Percentiles rank a stretch among this genome's conserved stretches.
phyloP scores from a whole-genome alignment of 805 yeast species.

The Lipomyces spencermartinsiae region DNA sequence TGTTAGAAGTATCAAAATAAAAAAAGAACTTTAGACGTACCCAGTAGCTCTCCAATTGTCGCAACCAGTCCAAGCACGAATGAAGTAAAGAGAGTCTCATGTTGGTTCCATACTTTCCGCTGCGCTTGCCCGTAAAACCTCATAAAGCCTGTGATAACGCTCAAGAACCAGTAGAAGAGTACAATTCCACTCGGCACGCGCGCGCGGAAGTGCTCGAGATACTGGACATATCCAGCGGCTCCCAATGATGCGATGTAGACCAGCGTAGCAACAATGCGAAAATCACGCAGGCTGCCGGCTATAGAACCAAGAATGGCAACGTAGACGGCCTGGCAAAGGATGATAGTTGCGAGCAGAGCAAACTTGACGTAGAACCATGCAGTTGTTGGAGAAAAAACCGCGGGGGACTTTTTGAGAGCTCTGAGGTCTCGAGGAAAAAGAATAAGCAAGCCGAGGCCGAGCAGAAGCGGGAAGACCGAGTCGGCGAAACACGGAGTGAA shows the following conservation, averaged over 20 bases:
- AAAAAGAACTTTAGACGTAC: slow-evolving; percentile 8
- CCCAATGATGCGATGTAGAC: slow-evolving; percentile 52
- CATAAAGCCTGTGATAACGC: slow-evolving; percentile 43
- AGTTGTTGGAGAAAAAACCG: slow-evolving; percentile 7
- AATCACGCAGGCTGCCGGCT: slow-evolving; percentile 44
- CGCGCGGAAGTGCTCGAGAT: slow-evolving; percentile 71
- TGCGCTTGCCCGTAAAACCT: slow-evolving; percentile 32
- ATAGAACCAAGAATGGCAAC: slow-evolving; percentile 27
- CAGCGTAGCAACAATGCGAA: slow-evolving; percentile 48
- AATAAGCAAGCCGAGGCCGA: slow-evolving; percentile 37
- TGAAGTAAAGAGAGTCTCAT: slow-evolving; percentile 10
- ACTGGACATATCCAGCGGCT: slow-evolving; percentile 57
- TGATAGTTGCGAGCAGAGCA: slow-evolving; percentile 8
- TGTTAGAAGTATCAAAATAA: neutral
- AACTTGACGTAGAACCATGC: slow-evolving; percentile 20
- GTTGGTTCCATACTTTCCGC: slow-evolving; percentile 14
- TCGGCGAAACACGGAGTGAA: slow-evolving; percentile 50
- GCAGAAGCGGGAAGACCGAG: slow-evolving; percentile 44
- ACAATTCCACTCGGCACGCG: slow-evolving; percentile 69
- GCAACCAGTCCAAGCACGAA: slow-evolving; percentile 15
- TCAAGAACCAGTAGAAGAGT: slow-evolving; percentile 75
- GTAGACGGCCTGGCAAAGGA: slow-evolving; percentile 22
- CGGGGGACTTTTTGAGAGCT: slow-evolving; percentile 12
- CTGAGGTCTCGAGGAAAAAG: slow-evolving; percentile 22
- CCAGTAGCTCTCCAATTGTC: slow-evolving; percentile 11